phyloP scores from a whole-genome alignment of 2,329 filamentous ascomycete species.

The Diplodia mutila region DNA sequence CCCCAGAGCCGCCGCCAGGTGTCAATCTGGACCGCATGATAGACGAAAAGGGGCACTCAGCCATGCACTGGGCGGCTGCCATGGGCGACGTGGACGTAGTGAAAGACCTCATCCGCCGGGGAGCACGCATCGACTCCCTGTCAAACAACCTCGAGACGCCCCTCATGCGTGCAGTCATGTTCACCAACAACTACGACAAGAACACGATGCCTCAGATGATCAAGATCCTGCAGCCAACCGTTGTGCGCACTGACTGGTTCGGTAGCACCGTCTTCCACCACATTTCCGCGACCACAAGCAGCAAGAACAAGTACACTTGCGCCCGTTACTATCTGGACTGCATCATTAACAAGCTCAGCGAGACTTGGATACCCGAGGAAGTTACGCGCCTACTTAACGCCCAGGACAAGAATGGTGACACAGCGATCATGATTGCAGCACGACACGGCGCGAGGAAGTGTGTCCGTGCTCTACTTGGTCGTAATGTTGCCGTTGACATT shows the following conservation, averaged over 20 bases:
- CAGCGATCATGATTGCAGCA: slow-evolving; percentile 83
- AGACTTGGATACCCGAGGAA: slow-evolving; percentile 73
- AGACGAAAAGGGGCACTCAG: slow-evolving; percentile 88
- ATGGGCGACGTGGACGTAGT: slow-evolving; percentile 97
- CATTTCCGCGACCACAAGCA: slow-evolving; percentile 84
- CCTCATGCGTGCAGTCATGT: slow-evolving; percentile 90
- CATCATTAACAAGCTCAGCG: slow-evolving; percentile 82
- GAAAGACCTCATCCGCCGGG: slow-evolving; percentile 80
- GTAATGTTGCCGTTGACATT: slow-evolving; percentile 82
- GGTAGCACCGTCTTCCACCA: slow-evolving; percentile 93
- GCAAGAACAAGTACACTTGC: slow-evolving; percentile 83
- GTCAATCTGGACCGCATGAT: slow-evolving; percentile 93
- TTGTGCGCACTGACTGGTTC: slow-evolving; percentile 76
- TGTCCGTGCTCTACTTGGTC: slow-evolving; percentile 67
- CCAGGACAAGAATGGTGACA: slow-evolving; percentile 87
- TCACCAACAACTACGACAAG: slow-evolving; percentile 96
- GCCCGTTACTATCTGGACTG: slow-evolving; percentile 93
- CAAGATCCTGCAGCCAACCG: slow-evolving; percentile 79
- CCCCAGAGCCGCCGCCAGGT: slow-evolving; percentile 80
- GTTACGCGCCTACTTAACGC: slow-evolving; percentile 79
- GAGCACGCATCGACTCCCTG: slow-evolving; percentile 72
- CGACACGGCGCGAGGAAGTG: slow-evolving; percentile 83
- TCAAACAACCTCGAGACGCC: slow-evolving; percentile 75
- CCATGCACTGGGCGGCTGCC: slow-evolving; percentile 93
- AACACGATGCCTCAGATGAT: slow-evolving; percentile 85